Conservation (phyloP, 1,284 basidiomycete species). For the Ceratobasidium sp. region DNA sequence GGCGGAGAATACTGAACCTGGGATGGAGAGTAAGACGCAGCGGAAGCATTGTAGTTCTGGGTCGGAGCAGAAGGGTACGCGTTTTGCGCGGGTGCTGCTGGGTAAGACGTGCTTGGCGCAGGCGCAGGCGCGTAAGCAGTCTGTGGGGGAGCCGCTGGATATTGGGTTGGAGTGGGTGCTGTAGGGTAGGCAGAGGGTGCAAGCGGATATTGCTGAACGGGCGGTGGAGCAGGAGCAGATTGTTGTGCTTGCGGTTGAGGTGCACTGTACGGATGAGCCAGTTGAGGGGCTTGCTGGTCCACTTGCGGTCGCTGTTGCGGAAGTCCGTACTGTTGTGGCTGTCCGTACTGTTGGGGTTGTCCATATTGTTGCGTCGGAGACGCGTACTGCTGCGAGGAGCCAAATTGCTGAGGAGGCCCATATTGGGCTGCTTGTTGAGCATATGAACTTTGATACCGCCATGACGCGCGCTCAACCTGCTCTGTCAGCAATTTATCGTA, state of each 20-base stretch:
- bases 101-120: conserved; percentile 7
- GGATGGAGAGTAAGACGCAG: conserved; percentile 8
- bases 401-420: conserved; percentile 57
- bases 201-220: conserved; percentile 29
- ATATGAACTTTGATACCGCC: conserved; percentile 60
- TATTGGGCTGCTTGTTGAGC: conserved; percentile 48
- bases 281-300: conserved; percentile 1
- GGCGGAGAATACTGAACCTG: conserved; percentile 23
- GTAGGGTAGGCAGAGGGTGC: conserved; percentile 12
- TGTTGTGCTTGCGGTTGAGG: conserved; percentile 10
- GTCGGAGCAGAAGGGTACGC: conserved; percentile 18
- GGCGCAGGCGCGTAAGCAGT: conserved; percentile 5
- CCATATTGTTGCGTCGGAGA: conserved; percentile 46
- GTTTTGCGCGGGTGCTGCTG: conserved; percentile 8
- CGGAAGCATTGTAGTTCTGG: conserved; percentile 7
- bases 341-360: conserved; percentile 46
- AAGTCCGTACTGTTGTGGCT: conserved; percentile 47
- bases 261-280: background rate
- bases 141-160: conserved; percentile 23
- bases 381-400: conserved; percentile 46
- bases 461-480: conserved; percentile 78
- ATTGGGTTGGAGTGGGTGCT: background rate
- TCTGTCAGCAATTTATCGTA: conserved; percentile 91
- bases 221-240: conserved; percentile 11
- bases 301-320: conserved; percentile 46